Evolutionary conservation across 78 protist species (phyloP), one percentile per base, ranked within the genome.

Genomic region (Planoprotostelium fungivorum): DNA sequence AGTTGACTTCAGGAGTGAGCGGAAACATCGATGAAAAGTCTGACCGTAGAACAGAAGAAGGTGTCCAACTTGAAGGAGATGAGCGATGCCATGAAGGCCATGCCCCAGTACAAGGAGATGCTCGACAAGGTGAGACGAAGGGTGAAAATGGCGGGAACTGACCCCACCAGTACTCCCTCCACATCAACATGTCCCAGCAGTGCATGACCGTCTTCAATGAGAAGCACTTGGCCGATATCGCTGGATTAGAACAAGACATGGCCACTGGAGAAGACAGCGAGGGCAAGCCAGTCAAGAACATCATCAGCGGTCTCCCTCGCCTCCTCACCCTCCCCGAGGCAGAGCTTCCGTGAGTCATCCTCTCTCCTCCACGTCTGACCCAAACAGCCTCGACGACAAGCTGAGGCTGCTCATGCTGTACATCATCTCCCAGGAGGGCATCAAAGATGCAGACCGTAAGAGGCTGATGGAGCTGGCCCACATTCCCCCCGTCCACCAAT

Each of bases 71-170:
- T 94, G 29, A 94, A 94, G 31, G 98, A 92, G 35, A 94, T 96
- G 35, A 29, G 87, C 0, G 96, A 90, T 1, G 96, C 94, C 0
- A 37, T 95, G 73, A 90, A 93, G 36, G 92, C 84, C 1, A 84
- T 96, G 35, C 98, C 98, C 29, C 96, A 96, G 88, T 95, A 94
- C 89, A 96, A 95, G 86, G 97, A 96, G 88, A 87, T 88, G 85
- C 89, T 92, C 92, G 63, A 89, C 35, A 90, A 90, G 83, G 89
- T 87, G 36, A 36, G 9, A 25, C 89, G 1, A 25, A 1, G 31
- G 10, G 1, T 39, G 10, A 87, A n/a, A 5, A 16, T 35, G 36
- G 35, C 89, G 34, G 35, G 34, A 36, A 87, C 9, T 87, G 35
- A 37, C 1, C 73, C 35, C 28, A 28, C 29, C 63, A 90, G 86